phyloP scores from a whole-genome alignment of 2,329 filamentous ascomycete species.

The Furcasterigmium furcatum region DNA sequence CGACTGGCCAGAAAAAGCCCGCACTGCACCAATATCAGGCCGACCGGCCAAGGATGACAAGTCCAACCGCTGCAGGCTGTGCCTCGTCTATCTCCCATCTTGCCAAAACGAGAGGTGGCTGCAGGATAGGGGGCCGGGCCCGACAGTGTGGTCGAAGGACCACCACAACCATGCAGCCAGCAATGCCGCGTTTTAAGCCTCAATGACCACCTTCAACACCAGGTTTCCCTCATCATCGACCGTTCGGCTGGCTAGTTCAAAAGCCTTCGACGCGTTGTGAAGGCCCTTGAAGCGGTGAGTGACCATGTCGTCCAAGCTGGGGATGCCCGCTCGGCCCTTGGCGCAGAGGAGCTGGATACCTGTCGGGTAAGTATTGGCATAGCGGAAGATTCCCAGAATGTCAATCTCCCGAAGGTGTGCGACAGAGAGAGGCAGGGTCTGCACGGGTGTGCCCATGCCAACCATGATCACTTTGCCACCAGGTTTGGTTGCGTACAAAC shows the following conservation, averaged over 20 bases:
- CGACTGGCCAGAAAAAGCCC: too few species aligned
- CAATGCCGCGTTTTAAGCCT: slow-evolving; percentile 32
- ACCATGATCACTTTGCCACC: slow-evolving; percentile 75
- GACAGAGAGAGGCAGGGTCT: slow-evolving; percentile 70
- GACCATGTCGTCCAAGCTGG: slow-evolving; percentile 67
- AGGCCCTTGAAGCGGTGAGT: slow-evolving; percentile 70
- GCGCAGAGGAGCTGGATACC: slow-evolving; percentile 62
- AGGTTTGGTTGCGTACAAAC: slow-evolving; percentile 67
- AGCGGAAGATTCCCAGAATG: slow-evolving; percentile 71
- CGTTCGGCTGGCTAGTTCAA: slow-evolving; percentile 67
- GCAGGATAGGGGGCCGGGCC: not conserved
- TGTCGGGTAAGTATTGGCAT: slow-evolving; percentile 71
- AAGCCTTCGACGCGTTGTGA: slow-evolving; percentile 58
- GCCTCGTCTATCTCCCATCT: not conserved
- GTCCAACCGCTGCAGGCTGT: not conserved
- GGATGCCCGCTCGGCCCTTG: slow-evolving; percentile 41
- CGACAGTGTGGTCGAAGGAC: too few species aligned
- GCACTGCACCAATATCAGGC: too few species aligned
- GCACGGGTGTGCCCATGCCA: slow-evolving; percentile 75
- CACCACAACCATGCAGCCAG: not conserved
- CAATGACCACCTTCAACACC: slow-evolving; percentile 70
- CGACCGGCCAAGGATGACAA: too few species aligned
- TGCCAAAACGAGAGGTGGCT: not conserved
- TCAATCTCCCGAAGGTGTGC: slow-evolving; percentile 74
- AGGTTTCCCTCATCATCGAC: slow-evolving; percentile 65